Evolutionary conservation across 1,139 yeast genomes (phyloP).

Genomic region (Geotrichum carabidarum): DNA sequence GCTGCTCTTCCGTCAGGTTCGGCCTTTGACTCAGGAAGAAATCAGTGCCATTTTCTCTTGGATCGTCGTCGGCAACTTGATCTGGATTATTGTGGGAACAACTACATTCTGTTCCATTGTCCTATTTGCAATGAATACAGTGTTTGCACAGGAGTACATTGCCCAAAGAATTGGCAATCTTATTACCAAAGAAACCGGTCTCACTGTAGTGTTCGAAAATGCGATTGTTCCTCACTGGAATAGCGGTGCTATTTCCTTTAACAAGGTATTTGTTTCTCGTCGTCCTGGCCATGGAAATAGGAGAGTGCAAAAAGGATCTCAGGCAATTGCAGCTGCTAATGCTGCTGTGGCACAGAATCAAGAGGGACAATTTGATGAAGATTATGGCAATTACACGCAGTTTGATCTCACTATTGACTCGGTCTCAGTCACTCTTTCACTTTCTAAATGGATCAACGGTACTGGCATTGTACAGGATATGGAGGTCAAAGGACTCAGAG

Average conservation of each 20-base stretch:
- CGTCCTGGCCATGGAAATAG: constrained; percentile 53
- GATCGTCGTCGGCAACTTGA: constrained; percentile 79
- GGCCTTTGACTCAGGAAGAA: constrained; percentile 85
- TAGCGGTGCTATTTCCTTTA: constrained; percentile 76
- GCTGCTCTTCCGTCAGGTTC: constrained; percentile 56
- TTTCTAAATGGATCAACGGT: constrained; percentile 85
- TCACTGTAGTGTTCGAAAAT: constrained; percentile 82
- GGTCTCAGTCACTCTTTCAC: constrained; percentile 71
- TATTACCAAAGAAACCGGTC: constrained; percentile 80
- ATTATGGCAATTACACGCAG: constrained; percentile 93
- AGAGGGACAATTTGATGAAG: constrained; percentile 42
- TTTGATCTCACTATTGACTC: constrained; percentile 87
- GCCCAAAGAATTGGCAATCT: constrained; percentile 78
- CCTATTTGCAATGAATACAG: constrained; percentile 75
- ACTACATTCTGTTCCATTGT: constrained; percentile 82
- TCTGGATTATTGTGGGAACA: constrained; percentile 77
- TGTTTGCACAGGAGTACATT: constrained; percentile 82
- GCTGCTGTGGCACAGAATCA: constrained; percentile 25
- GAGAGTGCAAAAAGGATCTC: constrained; percentile 61
- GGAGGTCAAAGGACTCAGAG: constrained; percentile 79
- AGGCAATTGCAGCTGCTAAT: constrained; percentile 56
- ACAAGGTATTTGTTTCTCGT: constrained; percentile 79
- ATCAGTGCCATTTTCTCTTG: constrained; percentile 85
- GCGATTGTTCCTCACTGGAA: constrained; percentile 96
- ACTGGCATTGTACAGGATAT: constrained; percentile 79